A percentile compares a stretch with the other conserved stretches of the same genome.
These are phyloP conservation scores for Alloteropsis semialata DNA, from an alignment of 176 grass and related monocot genomes.

Conservation along the genomic window DNA sequence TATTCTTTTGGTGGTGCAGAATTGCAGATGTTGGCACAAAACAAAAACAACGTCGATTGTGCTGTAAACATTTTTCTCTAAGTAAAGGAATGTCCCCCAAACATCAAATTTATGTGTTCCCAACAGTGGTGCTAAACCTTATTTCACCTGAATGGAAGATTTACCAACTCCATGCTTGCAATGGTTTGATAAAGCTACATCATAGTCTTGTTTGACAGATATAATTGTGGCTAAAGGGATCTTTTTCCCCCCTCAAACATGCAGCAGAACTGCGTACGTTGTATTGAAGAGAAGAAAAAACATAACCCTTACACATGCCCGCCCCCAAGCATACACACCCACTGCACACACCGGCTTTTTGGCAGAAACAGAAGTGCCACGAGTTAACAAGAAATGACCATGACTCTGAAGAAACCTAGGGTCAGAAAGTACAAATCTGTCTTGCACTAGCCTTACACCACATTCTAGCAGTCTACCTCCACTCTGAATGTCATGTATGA, in stretches of 20 bases:
- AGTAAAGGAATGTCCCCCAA: neutral
- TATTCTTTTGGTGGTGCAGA: neutral
- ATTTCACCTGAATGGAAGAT: constrained; percentile 4
- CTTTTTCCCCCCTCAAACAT: neutral
- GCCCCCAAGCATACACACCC: neutral
- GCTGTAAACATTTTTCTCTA: neutral
- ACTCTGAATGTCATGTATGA: neutral
- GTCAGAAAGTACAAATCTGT: neutral
- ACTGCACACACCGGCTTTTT: too few species aligned
- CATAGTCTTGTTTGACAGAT: neutral
- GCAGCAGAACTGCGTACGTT: neutral
- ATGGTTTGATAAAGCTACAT: constrained; percentile 15
- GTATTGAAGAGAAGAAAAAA: neutral
- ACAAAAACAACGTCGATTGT: neutral
- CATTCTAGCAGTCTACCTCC: neutral
- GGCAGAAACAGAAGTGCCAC: too few species aligned
- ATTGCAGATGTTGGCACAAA: constrained; percentile 11
- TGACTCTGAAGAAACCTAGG: neutral
- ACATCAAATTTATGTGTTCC: constrained; percentile 1
- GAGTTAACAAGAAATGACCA: neutral
- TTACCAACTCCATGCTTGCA: neutral
- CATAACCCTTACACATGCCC: neutral
- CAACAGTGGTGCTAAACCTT: neutral
- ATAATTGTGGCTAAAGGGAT: neutral
- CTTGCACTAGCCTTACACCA: neutral